Base-by-base conservation (phyloP, 192 early-diverging fungal species). In the Funneliformis geosporum region DNA sequence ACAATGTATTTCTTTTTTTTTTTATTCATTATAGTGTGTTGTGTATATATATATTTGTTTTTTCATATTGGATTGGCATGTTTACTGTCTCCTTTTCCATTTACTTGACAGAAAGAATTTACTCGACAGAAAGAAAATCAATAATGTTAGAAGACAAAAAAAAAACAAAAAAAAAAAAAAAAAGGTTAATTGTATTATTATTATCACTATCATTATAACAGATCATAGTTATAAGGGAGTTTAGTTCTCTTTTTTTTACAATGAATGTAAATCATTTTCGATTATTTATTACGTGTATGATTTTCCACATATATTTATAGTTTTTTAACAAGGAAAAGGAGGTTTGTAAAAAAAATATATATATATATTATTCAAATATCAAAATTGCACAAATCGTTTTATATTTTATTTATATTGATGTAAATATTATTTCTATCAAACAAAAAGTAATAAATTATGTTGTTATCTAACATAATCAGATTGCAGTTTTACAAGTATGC, bases 1-100 rank as follows among this genome's bases (percentile, higher is more conserved):
- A 76, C 75, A 76, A 60, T 76, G n/a, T 74, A 59, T 44, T 72
- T 72, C 42, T 60, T 38, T 46, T 74, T 74, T 50, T 72, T n/a
- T 59, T 73, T 42, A 55, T 55, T 55, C 50, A 55, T 55, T 55
- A 55, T 55, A 55, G 33, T 33, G 33, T 2, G 33, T 33, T 33
- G 33, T 33, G 33, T 33, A 55, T 55, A 55, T 55, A 55, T 55
- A 55, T 55, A 12, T 50, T 50, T 50, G 47, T 50, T 12, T 55
- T 18, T 55, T 55, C 50, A 55, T 55, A 21, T 11, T 14, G 18
- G 7, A 55, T 55, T 14, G 16, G 50, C 50, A 55, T 18, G 12
- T 18, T 55, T 55, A 55, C 50, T 55, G 16, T 16, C 50, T 55
- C 50, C 50, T 55, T 55, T 21, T 55, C 50, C 18, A 50, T 21